Base-by-base conservation (phyloP, 495 filamentous ascomycete genomes). In the Amphirosellinia nigrospora region DNA sequence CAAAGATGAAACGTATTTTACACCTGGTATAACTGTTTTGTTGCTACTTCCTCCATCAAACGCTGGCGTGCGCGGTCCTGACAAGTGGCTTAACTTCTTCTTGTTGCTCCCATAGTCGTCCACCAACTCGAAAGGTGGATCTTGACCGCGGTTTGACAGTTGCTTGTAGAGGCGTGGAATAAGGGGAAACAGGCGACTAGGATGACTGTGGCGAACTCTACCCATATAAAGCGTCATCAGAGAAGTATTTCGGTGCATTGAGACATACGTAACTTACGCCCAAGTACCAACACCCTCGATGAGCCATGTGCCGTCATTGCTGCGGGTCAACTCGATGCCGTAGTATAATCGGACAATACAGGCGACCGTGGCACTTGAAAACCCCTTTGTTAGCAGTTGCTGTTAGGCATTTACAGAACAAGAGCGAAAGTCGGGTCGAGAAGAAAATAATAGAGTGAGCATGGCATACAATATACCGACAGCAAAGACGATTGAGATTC, bases 401-500 rank as follows among this genome's bases (percentile, higher is more conserved):
- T 52, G 13, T 26, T 3, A 21, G 9, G 19, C 16, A n/a, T 55
- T 15, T 30, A 0, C 21, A 30, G 28, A 41, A 28, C 3, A 53
- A 55, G n/a, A 53, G 28, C 2, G 21, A 15, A 36, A 41, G 6
- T 10, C 2, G 5, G 4, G 13, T 15, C n/a, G n/a, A 0, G 13
- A 28, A 39, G 36, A 21, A 21, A 43, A 2, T 9, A 53, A 46
- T 4, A 38, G 30, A 26, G 50, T 8, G 19, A 50, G 21, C 41
- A 38, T 58, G 21, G 70, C 77, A 62, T 69, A 79, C 77, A 79
- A 75, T 53, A 72, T 72, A 50, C 76, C 74, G 26, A 69, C 70
- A 23, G 74, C 76, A 70, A 79, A 79, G 19, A 77, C 60, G 11
- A 71, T 26, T 26, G 74, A 73, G n/a, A 73, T 56, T 26, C 71